Evolutionary conservation across 2,329 filamentous ascomycete species (phyloP).

Genomic region (Dothistroma pini): DNA sequence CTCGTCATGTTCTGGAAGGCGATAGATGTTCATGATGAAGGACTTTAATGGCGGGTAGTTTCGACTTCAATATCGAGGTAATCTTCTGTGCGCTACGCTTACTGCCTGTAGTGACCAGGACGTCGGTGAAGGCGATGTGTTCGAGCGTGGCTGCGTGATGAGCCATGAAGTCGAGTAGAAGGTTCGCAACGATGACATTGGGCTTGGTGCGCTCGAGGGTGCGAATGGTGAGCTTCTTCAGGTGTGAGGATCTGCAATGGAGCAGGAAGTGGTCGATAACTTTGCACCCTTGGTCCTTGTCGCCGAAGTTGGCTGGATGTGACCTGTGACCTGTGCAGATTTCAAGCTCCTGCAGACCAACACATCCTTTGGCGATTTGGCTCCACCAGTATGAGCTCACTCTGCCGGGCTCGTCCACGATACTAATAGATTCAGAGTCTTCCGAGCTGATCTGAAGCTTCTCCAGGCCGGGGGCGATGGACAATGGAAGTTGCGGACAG

Average conservation of each 20-base stretch:
- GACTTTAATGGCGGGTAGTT: neutral
- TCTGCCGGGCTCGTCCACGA: neutral
- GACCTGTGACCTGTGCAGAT: neutral
- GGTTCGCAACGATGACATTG: neutral
- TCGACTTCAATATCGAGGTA: neutral
- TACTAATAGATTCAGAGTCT: neutral
- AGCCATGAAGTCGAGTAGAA: neutral
- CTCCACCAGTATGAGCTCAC: too few species aligned
- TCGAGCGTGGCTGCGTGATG: neutral
- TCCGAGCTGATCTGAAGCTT: neutral
- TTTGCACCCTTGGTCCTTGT: neutral
- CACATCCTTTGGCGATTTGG: too few species aligned
- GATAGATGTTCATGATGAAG: too few species aligned
- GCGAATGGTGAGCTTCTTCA: neutral
- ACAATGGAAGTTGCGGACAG: too few species aligned
- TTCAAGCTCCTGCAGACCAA: neutral
- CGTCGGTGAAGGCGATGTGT: neutral
- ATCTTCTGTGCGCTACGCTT: neutral
- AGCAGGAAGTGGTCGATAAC: slow-evolving; percentile 1
- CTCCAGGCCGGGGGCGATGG: too few species aligned
- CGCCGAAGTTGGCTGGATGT: neutral
- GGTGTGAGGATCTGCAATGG: neutral
- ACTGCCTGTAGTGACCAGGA: neutral
- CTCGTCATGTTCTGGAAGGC: too few species aligned
- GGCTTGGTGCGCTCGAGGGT: neutral